A percentile compares a stretch with the other conserved stretches of the same genome.
Evolutionary conservation across 1,139 yeast species (phyloP).

Genomic region (Yamadazyma atmosphaerica): DNA sequence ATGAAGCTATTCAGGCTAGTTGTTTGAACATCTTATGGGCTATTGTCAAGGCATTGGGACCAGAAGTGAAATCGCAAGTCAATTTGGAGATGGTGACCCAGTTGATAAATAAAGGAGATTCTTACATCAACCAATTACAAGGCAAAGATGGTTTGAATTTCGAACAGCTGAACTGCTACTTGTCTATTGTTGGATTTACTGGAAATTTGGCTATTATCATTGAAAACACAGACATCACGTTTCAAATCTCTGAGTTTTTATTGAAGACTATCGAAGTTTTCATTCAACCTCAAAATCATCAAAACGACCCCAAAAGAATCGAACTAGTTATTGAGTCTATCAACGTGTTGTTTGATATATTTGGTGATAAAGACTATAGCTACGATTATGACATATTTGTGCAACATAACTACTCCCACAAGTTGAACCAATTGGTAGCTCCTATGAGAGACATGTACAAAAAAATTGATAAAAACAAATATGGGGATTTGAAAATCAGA

Average conservation of each 20-base stretch:
- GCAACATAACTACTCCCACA: constrained; percentile 44
- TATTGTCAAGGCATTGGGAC: constrained; percentile 46
- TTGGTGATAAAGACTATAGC: constrained; percentile 67
- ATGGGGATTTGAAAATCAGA: constrained; percentile 55
- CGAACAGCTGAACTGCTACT: constrained; percentile 23
- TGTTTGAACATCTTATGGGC: constrained; percentile 67
- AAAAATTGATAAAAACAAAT: constrained; percentile 67
- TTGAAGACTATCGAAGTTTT: constrained; percentile 28
- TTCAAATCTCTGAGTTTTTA: constrained; percentile 47
- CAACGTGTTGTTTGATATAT: constrained; percentile 72
- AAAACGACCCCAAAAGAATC: constrained; percentile 21
- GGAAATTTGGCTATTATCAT: constrained; percentile 54
- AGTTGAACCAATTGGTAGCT: constrained; percentile 48
- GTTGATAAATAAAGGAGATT: constrained; percentile 23
- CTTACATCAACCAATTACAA: constrained; percentile 8
- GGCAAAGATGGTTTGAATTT: constrained; percentile 14
- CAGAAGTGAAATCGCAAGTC: constrained; percentile 25
- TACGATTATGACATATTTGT: constrained; percentile 75
- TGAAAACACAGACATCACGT: constrained; percentile 47
- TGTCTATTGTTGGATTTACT: constrained; percentile 50
- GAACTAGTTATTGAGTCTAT: constrained; percentile 59
- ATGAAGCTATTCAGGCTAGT: constrained; percentile 40
- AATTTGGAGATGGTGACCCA: constrained; percentile 24
- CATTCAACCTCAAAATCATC: constrained; percentile 10
- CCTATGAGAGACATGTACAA: constrained; percentile 54